Evolutionary conservation across 768 basidiomycete genomes (phyloP).

Genomic region (Boletus eberwhitei): DNA sequence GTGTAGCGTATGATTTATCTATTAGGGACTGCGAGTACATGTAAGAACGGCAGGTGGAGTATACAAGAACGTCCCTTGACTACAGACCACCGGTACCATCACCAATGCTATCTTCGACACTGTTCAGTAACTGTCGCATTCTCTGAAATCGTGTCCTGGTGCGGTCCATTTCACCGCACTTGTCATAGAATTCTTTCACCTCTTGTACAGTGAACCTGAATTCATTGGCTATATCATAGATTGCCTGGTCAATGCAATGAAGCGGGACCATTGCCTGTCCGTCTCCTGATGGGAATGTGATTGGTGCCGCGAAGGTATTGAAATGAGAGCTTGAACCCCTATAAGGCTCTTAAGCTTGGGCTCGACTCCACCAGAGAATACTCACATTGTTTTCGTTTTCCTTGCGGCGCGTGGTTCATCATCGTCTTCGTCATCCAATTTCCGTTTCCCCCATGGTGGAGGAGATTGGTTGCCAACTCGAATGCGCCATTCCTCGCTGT

Average conservation of each 20-base stretch:
- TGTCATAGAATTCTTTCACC: conserved; percentile 75
- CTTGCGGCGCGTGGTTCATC: conserved; percentile 36
- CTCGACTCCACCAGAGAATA: neutral
- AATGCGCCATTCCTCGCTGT: conserved; percentile 65
- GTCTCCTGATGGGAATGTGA: conserved; percentile 1
- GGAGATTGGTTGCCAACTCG: conserved; percentile 59
- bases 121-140: conserved; percentile 54
- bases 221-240: conserved; percentile 64
- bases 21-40: neutral
- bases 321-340: conserved; percentile 4
- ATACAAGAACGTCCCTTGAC: neutral
- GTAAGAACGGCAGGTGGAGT: neutral
- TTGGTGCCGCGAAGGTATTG: conserved; percentile 2
- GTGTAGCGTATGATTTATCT: neutral
- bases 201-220: conserved; percentile 72
- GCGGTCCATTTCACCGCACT: conserved; percentile 64
- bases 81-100: conserved; percentile 8
- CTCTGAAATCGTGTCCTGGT: conserved; percentile 63
- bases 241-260: conserved; percentile 64
- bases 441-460: conserved; percentile 69
- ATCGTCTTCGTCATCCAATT: conserved; percentile 38
- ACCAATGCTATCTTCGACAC: conserved; percentile 21
- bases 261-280: conserved; percentile 25
- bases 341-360: conserved; percentile 1
- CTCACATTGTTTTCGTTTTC: conserved; percentile 42